Evolutionary conservation across 139 green algal genomes (phyloP).

Genomic region (Micromonas commoda): DNA sequence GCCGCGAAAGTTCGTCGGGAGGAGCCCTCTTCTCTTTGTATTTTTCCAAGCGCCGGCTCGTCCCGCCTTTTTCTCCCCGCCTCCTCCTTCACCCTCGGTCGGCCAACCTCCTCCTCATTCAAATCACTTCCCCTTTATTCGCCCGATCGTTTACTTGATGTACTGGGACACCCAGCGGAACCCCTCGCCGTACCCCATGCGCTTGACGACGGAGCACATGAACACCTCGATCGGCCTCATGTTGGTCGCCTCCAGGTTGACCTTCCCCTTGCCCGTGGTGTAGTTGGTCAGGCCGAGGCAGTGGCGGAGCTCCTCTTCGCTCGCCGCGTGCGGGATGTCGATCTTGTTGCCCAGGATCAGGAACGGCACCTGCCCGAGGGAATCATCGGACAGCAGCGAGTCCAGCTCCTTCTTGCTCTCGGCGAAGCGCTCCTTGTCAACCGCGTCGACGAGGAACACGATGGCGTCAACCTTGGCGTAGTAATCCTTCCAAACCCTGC

Average conservation of each 20-base stretch:
- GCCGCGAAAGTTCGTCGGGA: too few relatives aligned
- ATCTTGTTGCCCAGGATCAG: conserved; percentile 99
- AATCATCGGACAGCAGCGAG: conserved; percentile 85
- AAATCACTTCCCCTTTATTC: too few relatives aligned
- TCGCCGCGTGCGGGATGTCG: conserved; percentile 76
- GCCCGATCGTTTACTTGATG: conserved; percentile 70
- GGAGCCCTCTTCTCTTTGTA: too few relatives aligned
- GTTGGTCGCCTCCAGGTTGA: conserved; percentile 69
- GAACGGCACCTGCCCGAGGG: conserved; percentile 81
- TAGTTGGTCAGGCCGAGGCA: conserved; percentile 81
- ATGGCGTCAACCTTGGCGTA: conserved; percentile 99
- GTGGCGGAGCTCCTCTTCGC: conserved; percentile 82
- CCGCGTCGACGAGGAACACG: conserved; percentile 95
- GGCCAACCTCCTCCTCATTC: too few relatives aligned
- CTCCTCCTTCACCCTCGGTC: too few relatives aligned
- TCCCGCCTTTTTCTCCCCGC: too few relatives aligned
- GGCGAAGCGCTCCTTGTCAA: conserved; percentile 91
- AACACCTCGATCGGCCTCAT: conserved; percentile 93
- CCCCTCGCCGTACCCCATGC: conserved; percentile 84
- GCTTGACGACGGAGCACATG: conserved; percentile 89
- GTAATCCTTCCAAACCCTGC: conserved; percentile 98
- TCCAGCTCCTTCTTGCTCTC: conserved; percentile 81
- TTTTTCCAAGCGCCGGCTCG: too few relatives aligned
- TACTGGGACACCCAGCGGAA: conserved; percentile 98
- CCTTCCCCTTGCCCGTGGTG: conserved; percentile 97